phyloP scores from a whole-genome alignment of 176 grass and related monocot species.

The Musa beccarii region DNA sequence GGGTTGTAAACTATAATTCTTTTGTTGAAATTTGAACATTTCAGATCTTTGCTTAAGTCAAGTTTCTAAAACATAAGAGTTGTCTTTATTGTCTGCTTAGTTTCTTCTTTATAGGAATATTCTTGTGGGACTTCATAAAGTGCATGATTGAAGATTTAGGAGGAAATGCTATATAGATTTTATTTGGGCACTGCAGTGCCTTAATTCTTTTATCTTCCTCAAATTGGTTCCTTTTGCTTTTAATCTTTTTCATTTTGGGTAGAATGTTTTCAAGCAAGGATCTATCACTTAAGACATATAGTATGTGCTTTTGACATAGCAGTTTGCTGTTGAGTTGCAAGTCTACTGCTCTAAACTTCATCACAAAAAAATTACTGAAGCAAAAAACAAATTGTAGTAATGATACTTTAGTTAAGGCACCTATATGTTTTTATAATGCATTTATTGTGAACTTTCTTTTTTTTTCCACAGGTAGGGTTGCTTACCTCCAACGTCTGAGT shows the following conservation, averaged over 20 bases:
- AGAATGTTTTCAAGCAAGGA: not conserved
- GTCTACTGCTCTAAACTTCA: not conserved
- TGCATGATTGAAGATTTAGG: not conserved
- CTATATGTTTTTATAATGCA: not conserved
- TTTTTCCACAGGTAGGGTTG: slow-evolving; percentile 49
- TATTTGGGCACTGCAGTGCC: too few species aligned
- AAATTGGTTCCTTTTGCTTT: not conserved
- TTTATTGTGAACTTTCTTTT: not conserved
- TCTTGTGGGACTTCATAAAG: not conserved
- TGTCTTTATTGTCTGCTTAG: too few species aligned
- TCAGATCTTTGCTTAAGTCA: too few species aligned
- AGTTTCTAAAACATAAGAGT: too few species aligned
- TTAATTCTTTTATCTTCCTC: not conserved
- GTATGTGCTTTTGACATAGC: not conserved
- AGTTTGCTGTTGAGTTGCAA: not conserved
- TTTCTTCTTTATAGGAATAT: not conserved
- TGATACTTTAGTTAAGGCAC: not conserved
- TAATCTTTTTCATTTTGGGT: not conserved
- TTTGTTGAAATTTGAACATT: too few species aligned
- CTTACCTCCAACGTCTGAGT: slow-evolving; percentile 72
- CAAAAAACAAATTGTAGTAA: not conserved
- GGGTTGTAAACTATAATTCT: too few species aligned
- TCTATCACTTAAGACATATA: not conserved
- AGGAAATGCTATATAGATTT: not conserved
- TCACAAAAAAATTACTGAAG: not conserved